These are phyloP conservation scores for Pythium biforme DNA, from an alignment of 352 stramenopile species.

Conservation along the genomic window DNA sequence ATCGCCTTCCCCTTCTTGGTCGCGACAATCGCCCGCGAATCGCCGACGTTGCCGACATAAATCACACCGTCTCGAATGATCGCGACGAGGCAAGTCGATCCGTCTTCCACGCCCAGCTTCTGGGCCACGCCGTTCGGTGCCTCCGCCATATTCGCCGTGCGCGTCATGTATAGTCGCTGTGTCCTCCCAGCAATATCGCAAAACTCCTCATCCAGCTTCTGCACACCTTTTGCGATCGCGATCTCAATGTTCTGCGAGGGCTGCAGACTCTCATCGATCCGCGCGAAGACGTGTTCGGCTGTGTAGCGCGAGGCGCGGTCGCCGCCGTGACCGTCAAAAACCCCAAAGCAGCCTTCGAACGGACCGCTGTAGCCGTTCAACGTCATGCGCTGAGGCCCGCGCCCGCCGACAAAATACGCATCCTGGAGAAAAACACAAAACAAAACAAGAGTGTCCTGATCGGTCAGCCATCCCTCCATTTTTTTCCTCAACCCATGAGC, in stretches of 20 bases:
- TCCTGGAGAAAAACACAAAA: constrained; percentile 44
- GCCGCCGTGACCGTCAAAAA: constrained; percentile 83
- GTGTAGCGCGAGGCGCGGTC: constrained; percentile 79
- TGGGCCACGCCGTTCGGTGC: constrained; percentile 15
- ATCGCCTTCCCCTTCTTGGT: constrained; percentile 58
- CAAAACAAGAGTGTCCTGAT: no score
- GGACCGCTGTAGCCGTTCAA: constrained; percentile 73
- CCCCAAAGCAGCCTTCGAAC: constrained; percentile 68
- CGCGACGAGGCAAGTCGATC: constrained; percentile 75
- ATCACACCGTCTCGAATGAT: constrained; percentile 66
- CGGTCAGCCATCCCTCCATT: background rate
- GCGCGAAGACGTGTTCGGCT: constrained; percentile 66
- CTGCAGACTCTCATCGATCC: constrained; percentile 52
- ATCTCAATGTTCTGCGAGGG: constrained; percentile 38
- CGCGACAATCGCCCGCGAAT: constrained; percentile 73
- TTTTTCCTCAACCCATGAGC: background rate
- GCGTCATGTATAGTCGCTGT: constrained; percentile 27
- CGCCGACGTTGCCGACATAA: constrained; percentile 80
- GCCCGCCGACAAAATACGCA: constrained; percentile 79
- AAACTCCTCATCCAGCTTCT: constrained; percentile 64
- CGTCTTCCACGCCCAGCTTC: constrained; percentile 64
- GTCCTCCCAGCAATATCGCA: constrained; percentile 51
- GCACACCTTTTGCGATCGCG: constrained; percentile 61
- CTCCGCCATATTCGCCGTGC: constrained; percentile 8
- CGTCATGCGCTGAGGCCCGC: constrained; percentile 53